Percentiles rank a stretch among this genome's conserved stretches.
These are phyloP conservation scores for Malbranchea zuffiana DNA, from an alignment of 2,329 filamentous ascomycete species.

Conservation along the genomic window DNA sequence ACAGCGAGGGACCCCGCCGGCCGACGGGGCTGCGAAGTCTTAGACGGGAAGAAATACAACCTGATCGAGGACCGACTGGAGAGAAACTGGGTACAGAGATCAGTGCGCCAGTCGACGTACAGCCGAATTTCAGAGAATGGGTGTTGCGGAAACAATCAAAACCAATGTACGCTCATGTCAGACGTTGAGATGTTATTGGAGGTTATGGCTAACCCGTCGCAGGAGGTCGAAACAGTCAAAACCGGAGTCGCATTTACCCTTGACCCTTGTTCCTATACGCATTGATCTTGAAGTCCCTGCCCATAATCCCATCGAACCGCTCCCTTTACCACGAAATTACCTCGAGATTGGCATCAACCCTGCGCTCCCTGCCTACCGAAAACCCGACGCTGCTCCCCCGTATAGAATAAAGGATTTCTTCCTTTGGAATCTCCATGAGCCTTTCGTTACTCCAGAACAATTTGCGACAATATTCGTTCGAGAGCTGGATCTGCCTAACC, in stretches of 20 bases:
- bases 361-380: slow-evolving; percentile 64
- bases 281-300: slow-evolving; percentile 88
- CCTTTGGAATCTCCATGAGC: slow-evolving; percentile 94
- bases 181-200: slow-evolving; percentile 30
- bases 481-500: slow-evolving; percentile 80
- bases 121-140: slow-evolving; percentile 92
- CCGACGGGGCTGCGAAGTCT: slow-evolving; percentile 74
- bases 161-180: slow-evolving; percentile 28
- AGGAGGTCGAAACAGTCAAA: no score
- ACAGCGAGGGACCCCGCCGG: slow-evolving; percentile 56
- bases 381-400: slow-evolving; percentile 66
- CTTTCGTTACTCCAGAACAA: slow-evolving; percentile 84
- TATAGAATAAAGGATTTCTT: slow-evolving; percentile 93
- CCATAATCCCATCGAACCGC: slow-evolving; percentile 42
- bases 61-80: slow-evolving; percentile 52
- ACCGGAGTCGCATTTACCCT: no score
- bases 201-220: no score
- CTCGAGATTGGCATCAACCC: slow-evolving; percentile 45
- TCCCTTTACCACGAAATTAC: slow-evolving; percentile 34
- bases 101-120: slow-evolving; percentile 63
- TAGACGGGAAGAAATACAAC: slow-evolving; percentile 60
- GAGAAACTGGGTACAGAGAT: slow-evolving; percentile 81
- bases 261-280: slow-evolving; percentile 87
- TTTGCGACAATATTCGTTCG: slow-evolving; percentile 87
- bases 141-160: slow-evolving; percentile 56